Base-by-base conservation (phyloP, 768 basidiomycete genomes). In the Lactarius trivialis region DNA sequence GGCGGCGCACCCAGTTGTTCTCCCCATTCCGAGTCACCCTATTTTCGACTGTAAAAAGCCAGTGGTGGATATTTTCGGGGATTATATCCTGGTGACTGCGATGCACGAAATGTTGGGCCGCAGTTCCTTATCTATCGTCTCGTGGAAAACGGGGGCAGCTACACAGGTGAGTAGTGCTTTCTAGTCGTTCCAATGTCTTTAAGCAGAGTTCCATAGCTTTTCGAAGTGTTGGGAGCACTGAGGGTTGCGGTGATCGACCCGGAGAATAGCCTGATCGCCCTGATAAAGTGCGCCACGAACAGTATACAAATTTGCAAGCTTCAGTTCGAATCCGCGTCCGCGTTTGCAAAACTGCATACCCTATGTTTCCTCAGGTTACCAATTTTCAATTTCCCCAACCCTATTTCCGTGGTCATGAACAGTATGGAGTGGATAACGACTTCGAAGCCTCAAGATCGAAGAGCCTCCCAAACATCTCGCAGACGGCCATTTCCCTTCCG, bases 361-460 rank as follows among this genome's bases (percentile, higher is more conserved):
- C 21, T 54, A 19, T 58, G 61, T 45, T 48, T 53, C 52, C 57
- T 63, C 30, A 52, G 54, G 12, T 7, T 63, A 14, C 57, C 61
- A 11, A 7, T 28, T 21, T 21, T 45, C 24, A 28, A 28, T 1
- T 14, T 24, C 8, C 37, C 28, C 19, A 50, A 41, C 5, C 34
- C 49, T 6, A 28, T 12, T 39, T 28, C 53, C 36, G 45, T 54
- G 34, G 48, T 41, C 24, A 28, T 21, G 14, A 51, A 36, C 36
- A 17, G 37, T 21, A 39, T 30, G 24, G 57, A 63, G 21, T 63
- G 61, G 57, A 48, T 58, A 21, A 43, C 56, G 33, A 62, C 61
- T 4, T 28, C 28, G 7, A 21, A 14, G 28, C 51, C 6, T 17
- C 15, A 48, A 48, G 45, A 48, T 24, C 45, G 30, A 15, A n/a